Evolutionary conservation across 2,329 filamentous ascomycete genomes (phyloP).

Genomic region (Plenodomus lindquistii): DNA sequence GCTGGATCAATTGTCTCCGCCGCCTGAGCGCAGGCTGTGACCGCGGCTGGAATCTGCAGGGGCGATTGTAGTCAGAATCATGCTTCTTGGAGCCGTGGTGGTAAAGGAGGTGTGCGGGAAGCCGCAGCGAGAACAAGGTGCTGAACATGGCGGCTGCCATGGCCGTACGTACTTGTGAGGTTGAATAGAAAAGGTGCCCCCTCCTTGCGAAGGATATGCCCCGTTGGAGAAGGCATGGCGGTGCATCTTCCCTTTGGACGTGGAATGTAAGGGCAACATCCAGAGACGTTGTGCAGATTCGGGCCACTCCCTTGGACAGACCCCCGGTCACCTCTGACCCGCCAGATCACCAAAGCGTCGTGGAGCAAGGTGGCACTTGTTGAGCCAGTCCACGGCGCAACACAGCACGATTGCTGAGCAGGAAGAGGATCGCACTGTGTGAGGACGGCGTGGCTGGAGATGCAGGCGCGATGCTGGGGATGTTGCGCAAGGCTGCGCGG

Average conservation of each 20-base stretch:
- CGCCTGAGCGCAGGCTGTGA: slow-evolving; percentile 73
- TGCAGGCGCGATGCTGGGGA: slow-evolving; percentile 13
- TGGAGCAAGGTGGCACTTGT: background rate
- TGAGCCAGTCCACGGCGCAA: slow-evolving; percentile 7
- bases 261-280: slow-evolving; percentile 66
- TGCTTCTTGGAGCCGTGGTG: slow-evolving; percentile 20
- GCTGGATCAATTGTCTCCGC: slow-evolving; percentile 71
- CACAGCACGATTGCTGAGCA: slow-evolving; percentile 14
- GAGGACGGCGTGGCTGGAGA: slow-evolving; percentile 4
- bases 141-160: slow-evolving; percentile 24
- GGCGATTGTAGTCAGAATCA: slow-evolving; percentile 37
- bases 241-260: slow-evolving; percentile 72
- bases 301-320: slow-evolving; percentile 39
- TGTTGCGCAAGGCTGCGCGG: slow-evolving; percentile 30
- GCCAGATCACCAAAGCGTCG: slow-evolving; percentile 33
- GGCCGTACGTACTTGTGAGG: slow-evolving; percentile 73
- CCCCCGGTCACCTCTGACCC: slow-evolving; percentile 41
- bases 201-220: slow-evolving; percentile 68
- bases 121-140: slow-evolving; percentile 18
- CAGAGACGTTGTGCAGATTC: slow-evolving; percentile 33
- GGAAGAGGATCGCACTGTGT: slow-evolving; percentile 13
- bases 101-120: slow-evolving; percentile 22
- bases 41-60: slow-evolving; percentile 78
- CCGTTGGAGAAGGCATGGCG: slow-evolving; percentile 88
- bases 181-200: slow-evolving; percentile 80